Conservation (phyloP, 345 rosid genomes). For the Reutealis trisperma region DNA sequence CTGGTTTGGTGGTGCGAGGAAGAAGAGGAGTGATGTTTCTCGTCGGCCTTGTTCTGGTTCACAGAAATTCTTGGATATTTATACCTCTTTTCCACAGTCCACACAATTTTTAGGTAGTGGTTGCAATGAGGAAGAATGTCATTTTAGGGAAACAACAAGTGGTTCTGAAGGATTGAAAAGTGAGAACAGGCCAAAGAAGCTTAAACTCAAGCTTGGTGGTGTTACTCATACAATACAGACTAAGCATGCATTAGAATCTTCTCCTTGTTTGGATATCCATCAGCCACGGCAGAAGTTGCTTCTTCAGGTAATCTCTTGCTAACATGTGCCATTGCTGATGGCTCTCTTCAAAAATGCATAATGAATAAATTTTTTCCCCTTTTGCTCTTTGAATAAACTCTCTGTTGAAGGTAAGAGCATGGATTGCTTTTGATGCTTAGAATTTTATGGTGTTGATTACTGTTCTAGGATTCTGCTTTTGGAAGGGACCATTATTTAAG, state of each 20-base stretch:
- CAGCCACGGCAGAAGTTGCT: constrained; percentile 3
- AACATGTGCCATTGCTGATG: background rate
- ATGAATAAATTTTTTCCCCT: background rate
- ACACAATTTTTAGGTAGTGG: constrained; percentile 10
- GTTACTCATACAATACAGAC: constrained; percentile 29
- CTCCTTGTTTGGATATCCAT: constrained; percentile 9
- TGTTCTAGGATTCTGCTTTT: constrained; percentile 15
- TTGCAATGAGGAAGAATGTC: constrained; percentile 3
- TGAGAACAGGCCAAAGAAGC: constrained; percentile 25
- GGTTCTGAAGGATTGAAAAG: constrained; percentile 19
- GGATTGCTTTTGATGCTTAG: background rate
- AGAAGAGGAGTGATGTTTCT: constrained; percentile 26
- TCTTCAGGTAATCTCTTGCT: constrained; percentile 19
- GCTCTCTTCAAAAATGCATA: background rate
- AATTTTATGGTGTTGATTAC: constrained; percentile 10
- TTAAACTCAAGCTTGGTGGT: constrained; percentile 37
- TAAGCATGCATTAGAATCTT: constrained; percentile 19
- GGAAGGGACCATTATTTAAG: constrained; percentile 6
- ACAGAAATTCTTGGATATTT: constrained; percentile 6
- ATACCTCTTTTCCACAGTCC: background rate
- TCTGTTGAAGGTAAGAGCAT: background rate
- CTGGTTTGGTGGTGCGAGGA: constrained; percentile 12
- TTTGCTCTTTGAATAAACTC: background rate
- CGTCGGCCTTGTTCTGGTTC: constrained; percentile 31
- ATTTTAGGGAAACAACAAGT: background rate